Conservation (phyloP, 305 asterid species). For the Nicotiana rustica region DNA sequence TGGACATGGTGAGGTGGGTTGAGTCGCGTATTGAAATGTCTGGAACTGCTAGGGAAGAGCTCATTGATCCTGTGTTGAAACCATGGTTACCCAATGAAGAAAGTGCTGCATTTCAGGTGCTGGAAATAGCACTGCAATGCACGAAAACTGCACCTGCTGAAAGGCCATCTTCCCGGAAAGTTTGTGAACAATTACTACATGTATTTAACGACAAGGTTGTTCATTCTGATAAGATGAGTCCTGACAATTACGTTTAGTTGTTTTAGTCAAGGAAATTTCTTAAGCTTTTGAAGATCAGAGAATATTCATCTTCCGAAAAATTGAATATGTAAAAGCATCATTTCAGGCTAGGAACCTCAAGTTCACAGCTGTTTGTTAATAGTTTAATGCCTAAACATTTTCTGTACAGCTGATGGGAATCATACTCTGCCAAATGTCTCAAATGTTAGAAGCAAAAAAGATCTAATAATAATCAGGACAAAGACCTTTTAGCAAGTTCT, state of each 20-base stretch:
- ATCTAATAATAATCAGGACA: slow-evolving; percentile 18
- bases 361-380: neutral
- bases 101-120: slow-evolving; percentile 61
- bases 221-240: slow-evolving; percentile 58
- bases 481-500: neutral
- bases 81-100: slow-evolving; percentile 74
- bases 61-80: slow-evolving; percentile 70
- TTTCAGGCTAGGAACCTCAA: neutral
- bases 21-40: slow-evolving; percentile 62
- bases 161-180: slow-evolving; percentile 82
- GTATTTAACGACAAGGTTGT: slow-evolving; percentile 57
- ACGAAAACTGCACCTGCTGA: slow-evolving; percentile 89
- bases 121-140: slow-evolving; percentile 80
- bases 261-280: neutral
- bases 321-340: slow-evolving; percentile 23
- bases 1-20: slow-evolving; percentile 93
- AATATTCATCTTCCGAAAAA: neutral
- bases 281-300: neutral
- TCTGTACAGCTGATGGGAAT: neutral
- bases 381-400: neutral
- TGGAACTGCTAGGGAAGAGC: slow-evolving; percentile 54
- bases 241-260: slow-evolving; percentile 44
- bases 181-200: slow-evolving; percentile 65
- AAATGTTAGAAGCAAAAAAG: neutral
- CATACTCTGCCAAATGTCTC: neutral